phyloP scores from a whole-genome alignment of 2,329 filamentous ascomycete species.

The Hortaea werneckii region DNA sequence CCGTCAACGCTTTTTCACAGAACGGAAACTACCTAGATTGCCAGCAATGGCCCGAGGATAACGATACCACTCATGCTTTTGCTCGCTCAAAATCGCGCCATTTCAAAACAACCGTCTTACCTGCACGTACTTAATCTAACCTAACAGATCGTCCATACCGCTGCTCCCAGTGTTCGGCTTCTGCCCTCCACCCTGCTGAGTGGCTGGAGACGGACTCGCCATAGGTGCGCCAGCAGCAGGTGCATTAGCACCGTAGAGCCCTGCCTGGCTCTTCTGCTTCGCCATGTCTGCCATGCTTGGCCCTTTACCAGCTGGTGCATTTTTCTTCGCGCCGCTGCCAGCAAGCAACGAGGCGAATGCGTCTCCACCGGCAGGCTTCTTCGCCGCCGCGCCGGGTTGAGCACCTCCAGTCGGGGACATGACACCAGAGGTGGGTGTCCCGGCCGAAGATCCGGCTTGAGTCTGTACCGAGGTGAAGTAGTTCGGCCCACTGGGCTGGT shows the following conservation, averaged over 20 bases:
- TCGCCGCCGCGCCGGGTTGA: slow-evolving; percentile 27
- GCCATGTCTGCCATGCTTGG: slow-evolving; percentile 86
- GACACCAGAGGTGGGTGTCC: slow-evolving; percentile 32
- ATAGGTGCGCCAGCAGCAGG: slow-evolving; percentile 11
- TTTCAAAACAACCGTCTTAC: too few relatives aligned
- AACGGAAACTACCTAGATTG: neutral
- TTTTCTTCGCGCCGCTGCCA: slow-evolving; percentile 44
- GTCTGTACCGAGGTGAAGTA: slow-evolving; percentile 77
- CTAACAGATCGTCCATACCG: slow-evolving; percentile 35
- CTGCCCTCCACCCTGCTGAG: slow-evolving; percentile 4
- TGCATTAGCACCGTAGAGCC: slow-evolving; percentile 75
- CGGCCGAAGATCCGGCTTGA: slow-evolving; percentile 24
- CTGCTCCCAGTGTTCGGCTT: slow-evolving; percentile 22
- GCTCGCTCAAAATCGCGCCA: too few relatives aligned
- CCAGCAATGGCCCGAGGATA: too few relatives aligned
- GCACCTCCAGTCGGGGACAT: slow-evolving; percentile 24
- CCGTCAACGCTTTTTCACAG: neutral
- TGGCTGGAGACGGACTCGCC: slow-evolving; percentile 2
- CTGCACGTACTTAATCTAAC: slow-evolving; percentile 16
- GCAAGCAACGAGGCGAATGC: slow-evolving; percentile 83
- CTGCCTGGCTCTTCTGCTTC: slow-evolving; percentile 94
- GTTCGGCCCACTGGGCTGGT: slow-evolving; percentile 74
- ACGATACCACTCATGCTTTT: too few relatives aligned
- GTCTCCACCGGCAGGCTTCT: slow-evolving; percentile 55
- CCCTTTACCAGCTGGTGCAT: slow-evolving; percentile 50